Evolutionary conservation across 1,284 basidiomycete species (phyloP), one percentile per base, ranked within the genome.

Genomic region (Trichosporon coremiiforme): DNA sequence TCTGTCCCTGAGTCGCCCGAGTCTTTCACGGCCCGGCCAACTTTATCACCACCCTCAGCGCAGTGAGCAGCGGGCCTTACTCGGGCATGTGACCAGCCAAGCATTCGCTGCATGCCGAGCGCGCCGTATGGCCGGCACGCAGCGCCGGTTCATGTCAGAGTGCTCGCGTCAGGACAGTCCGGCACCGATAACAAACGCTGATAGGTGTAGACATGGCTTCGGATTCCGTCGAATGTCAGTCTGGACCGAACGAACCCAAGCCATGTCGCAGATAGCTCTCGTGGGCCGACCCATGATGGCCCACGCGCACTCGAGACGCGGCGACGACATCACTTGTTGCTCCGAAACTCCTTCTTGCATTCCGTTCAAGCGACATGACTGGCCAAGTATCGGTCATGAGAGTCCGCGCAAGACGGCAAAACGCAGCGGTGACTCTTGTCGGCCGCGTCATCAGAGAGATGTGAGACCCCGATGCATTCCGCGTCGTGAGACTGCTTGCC

Each of bases 51-150:
- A 25, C 25, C 25, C 25, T 25, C 25, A 25, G 25, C 25, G 25
- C 25, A 25, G 25, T 25, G 25, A 25, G 25, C 25, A 25, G 7
- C 33, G 50, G 22, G 41, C 41, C 41, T 45, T 53, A 53, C 50
- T 53, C 50, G 50, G 50, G 20, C 50, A 53, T 53, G 50, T 53
- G 50, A 20, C 50, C 50, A 17, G 25, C 50, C 50, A 25, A 53
- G 50, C 7, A 53, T 5, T 47, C 17, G n/a, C 2, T 12, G 22
- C 50, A 22, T 53, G 50, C 50, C 50, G 50, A 45, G 6, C 25
- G 25, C 25, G 25, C 25, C 25, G 25, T 25, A 25, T 25, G 25
- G 25, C 25, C 25, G 25, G 25, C 25, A 25, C 25, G 7, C 7
- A 9, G 50, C n/a, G 50, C 50, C 50, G 50, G n/a, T 22, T 25